Evolutionary conservation across 768 basidiomycete species (phyloP).

Genomic region (Rhodocollybia butyracea): DNA sequence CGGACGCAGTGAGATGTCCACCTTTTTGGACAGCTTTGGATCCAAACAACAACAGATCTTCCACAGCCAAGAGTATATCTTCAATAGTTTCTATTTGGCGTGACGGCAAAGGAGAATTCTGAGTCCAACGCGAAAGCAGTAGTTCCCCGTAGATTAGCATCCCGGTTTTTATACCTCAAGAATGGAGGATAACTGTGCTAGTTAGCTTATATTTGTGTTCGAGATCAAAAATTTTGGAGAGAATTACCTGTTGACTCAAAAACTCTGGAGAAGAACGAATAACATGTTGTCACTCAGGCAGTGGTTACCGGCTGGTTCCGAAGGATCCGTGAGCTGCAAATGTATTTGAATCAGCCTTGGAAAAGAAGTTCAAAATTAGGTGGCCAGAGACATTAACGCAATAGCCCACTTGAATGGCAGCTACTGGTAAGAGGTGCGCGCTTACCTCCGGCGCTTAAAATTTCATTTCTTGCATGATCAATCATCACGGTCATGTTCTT

Average conservation of each 20-base stretch:
- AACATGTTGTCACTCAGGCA: conserved; percentile 74
- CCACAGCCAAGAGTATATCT: conserved; percentile 60
- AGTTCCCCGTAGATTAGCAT: conserved; percentile 80
- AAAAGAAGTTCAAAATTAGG: too few species aligned
- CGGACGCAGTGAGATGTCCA: conserved; percentile 59
- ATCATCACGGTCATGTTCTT: not conserved
- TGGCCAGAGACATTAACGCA: too few species aligned
- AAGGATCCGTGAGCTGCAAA: conserved; percentile 78
- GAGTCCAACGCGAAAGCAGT: conserved; percentile 43
- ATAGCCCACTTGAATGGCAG: conserved; percentile 70
- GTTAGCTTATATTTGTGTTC: not conserved
- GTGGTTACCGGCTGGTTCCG: conserved; percentile 80
- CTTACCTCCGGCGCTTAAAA: too few species aligned
- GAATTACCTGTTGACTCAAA: conserved; percentile 64
- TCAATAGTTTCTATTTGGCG: conserved; percentile 40
- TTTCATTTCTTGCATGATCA: not conserved
- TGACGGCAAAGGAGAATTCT: conserved; percentile 6
- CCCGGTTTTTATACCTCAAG: conserved; percentile 83
- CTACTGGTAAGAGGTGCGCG: conserved; percentile 64
- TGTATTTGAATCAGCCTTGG: conserved; percentile 82
- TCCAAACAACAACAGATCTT: conserved; percentile 44
- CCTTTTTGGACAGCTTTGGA: conserved; percentile 74
- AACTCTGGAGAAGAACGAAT: conserved; percentile 67
- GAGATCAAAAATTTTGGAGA: not conserved
- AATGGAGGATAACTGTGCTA: conserved; percentile 61